Conservation (phyloP, 1,139 yeast genomes). For the Blastobotrys aristatus region DNA sequence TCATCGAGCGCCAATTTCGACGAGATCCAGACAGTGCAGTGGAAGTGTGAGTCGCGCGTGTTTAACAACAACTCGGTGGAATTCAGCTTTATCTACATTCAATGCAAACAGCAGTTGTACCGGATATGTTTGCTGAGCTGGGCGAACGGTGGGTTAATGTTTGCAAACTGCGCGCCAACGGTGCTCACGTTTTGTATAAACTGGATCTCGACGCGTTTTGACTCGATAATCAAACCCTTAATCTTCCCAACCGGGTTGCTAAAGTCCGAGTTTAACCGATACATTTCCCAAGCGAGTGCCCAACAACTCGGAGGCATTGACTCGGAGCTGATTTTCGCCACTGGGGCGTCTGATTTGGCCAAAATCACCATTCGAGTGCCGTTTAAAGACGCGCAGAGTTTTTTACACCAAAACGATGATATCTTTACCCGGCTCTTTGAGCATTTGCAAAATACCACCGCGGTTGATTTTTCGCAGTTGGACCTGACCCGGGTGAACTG, state of each 20-base stretch:
- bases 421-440: slow-evolving; percentile 16
- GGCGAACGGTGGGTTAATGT: slow-evolving; percentile 13
- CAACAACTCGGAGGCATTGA: slow-evolving; percentile 2
- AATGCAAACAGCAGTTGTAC: slow-evolving; percentile 5
- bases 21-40: slow-evolving; percentile 5
- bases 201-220: slow-evolving; percentile 20
- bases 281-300: slow-evolving; percentile 8
- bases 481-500: slow-evolving; percentile 22
- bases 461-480: slow-evolving; percentile 19
- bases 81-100: slow-evolving; percentile 10
- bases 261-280: slow-evolving; percentile 13
- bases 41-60: slow-evolving; percentile 11
- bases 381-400: slow-evolving; percentile 17
- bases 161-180: slow-evolving; percentile 19
- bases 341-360: slow-evolving; percentile 17
- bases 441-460: slow-evolving; percentile 18
- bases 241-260: slow-evolving; percentile 13
- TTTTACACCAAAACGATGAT: slow-evolving; percentile 11
- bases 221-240: slow-evolving; percentile 16
- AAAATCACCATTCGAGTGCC: slow-evolving; percentile 20
- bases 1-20: neutral
- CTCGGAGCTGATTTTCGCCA: slow-evolving; percentile 20
- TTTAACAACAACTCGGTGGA: slow-evolving; percentile 5
- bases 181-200: slow-evolving; percentile 11
- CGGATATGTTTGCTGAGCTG: slow-evolving; percentile 11